Conservation (phyloP, 306 rosid genomes). For the Leucaena leucocephala region DNA sequence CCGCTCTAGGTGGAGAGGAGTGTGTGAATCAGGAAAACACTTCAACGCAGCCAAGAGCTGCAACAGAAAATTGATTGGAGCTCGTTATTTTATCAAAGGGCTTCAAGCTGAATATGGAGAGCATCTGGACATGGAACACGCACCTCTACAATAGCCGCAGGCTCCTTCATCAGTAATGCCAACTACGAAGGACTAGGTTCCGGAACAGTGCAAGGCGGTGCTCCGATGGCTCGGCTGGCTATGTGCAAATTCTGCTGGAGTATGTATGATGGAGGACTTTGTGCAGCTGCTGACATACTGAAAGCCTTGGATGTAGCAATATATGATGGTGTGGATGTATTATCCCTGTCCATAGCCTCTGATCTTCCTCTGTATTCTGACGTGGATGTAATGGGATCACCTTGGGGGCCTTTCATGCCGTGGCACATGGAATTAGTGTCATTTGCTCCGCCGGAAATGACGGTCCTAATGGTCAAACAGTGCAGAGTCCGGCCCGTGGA, state of each 20-base stretch:
- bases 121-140: slow-evolving; percentile 51
- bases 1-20: slow-evolving; percentile 56
- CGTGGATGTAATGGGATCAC: slow-evolving; percentile 44
- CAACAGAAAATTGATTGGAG: slow-evolving; percentile 58
- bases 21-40: slow-evolving; percentile 47
- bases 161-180: slow-evolving; percentile 37
- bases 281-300: slow-evolving; percentile 50
- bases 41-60: slow-evolving; percentile 49
- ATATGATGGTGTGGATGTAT: slow-evolving; percentile 58
- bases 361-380: slow-evolving; percentile 42
- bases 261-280: slow-evolving; percentile 28
- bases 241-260: slow-evolving; percentile 64
- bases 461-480: slow-evolving; percentile 49
- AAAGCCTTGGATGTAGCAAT: slow-evolving; percentile 56
- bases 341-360: slow-evolving; percentile 48
- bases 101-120: slow-evolving; percentile 46
- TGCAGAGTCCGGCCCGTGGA: slow-evolving; percentile 54
- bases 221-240: slow-evolving; percentile 51
- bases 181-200: slow-evolving; percentile 52
- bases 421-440: slow-evolving; percentile 49
- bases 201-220: slow-evolving; percentile 58
- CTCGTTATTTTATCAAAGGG: slow-evolving; percentile 54
- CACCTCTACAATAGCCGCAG: slow-evolving; percentile 54
- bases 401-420: slow-evolving; percentile 57
- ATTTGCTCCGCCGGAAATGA: slow-evolving; percentile 48